Percentiles rank a stretch among this genome's conserved stretches.
Evolutionary conservation across 192 early-diverging fungal species (phyloP).

Genomic region (Rhizophagus sp.): DNA sequence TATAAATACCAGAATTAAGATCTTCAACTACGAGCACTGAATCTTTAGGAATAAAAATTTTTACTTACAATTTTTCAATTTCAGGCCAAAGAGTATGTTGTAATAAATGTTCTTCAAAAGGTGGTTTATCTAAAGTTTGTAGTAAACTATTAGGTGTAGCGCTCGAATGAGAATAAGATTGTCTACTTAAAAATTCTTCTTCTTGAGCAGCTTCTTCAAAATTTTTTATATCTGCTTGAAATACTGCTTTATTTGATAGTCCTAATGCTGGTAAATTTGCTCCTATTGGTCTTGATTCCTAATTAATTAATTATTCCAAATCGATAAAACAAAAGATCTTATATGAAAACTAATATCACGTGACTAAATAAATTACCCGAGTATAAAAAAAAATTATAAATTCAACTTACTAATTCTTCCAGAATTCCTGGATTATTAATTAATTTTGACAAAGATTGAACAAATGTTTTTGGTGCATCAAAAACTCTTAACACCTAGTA

Average conservation of each 20-base stretch:
- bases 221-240: constrained; percentile 49
- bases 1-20: not conserved
- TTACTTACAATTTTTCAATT: constrained; percentile 79
- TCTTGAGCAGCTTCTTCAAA: constrained; percentile 53
- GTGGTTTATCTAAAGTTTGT: constrained; percentile 60
- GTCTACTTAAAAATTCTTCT: constrained; percentile 58
- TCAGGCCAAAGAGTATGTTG: constrained; percentile 97
- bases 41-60: not conserved
- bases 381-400: not conserved
- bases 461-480: constrained; percentile 80
- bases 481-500: constrained; percentile 82
- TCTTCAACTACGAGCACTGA: not conserved
- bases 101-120: constrained; percentile 86
- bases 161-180: constrained; percentile 57
- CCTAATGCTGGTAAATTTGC: constrained; percentile 90
- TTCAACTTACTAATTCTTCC: constrained; percentile 42
- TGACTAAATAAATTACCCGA: too few relatives aligned
- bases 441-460: constrained; percentile 58
- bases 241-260: constrained; percentile 94
- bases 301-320: not conserved
- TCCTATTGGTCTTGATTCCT: constrained; percentile 63
- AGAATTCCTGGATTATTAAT: constrained; percentile 41
- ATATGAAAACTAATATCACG: too few relatives aligned
- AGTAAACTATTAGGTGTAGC: constrained; percentile 45
- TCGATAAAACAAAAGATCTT: not conserved